These are phyloP conservation scores for Tricholoma matsutake DNA, from an alignment of 768 basidiomycete genomes.

Conservation along the genomic window DNA sequence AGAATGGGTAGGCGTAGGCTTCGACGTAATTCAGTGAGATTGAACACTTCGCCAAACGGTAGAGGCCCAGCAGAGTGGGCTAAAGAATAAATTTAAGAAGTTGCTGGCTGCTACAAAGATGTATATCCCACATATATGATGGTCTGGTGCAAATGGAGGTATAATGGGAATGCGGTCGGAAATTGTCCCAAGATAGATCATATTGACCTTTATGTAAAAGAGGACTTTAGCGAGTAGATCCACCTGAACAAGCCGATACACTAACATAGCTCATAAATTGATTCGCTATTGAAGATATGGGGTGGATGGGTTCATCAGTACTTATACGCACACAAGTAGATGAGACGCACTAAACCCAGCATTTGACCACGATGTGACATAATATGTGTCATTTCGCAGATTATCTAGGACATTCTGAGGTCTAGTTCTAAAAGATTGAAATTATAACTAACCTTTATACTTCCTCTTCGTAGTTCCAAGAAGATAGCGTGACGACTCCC, in stretches of 20 bases:
- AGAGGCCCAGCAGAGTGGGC: slow-evolving; percentile 30
- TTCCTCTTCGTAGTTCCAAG: neutral
- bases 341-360: slow-evolving; percentile 50
- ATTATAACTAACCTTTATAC: slow-evolving; percentile 9
- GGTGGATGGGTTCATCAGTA: neutral
- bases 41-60: slow-evolving; percentile 43
- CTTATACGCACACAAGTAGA: neutral
- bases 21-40: slow-evolving; percentile 35
- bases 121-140: slow-evolving; percentile 30
- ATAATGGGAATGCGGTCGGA: slow-evolving; percentile 45
- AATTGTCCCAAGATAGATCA: slow-evolving; percentile 45
- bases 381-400: slow-evolving; percentile 45
- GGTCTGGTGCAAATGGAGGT: slow-evolving; percentile 44
- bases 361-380: slow-evolving; percentile 54
- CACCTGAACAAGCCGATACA: slow-evolving; percentile 1
- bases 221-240: neutral
- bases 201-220: slow-evolving; percentile 37
- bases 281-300: slow-evolving; percentile 24
- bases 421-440: neutral
- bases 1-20: slow-evolving; percentile 38
- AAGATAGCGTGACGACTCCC: slow-evolving; percentile 13
- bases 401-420: slow-evolving; percentile 31
- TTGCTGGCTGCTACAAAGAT: neutral
- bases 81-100: slow-evolving; percentile 11
- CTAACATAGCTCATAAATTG: slow-evolving; percentile 34